Evolutionary conservation across 495 filamentous ascomycete species (phyloP), one percentile per base, ranked within the genome.

Genomic region (Penicillium diatomitis): DNA sequence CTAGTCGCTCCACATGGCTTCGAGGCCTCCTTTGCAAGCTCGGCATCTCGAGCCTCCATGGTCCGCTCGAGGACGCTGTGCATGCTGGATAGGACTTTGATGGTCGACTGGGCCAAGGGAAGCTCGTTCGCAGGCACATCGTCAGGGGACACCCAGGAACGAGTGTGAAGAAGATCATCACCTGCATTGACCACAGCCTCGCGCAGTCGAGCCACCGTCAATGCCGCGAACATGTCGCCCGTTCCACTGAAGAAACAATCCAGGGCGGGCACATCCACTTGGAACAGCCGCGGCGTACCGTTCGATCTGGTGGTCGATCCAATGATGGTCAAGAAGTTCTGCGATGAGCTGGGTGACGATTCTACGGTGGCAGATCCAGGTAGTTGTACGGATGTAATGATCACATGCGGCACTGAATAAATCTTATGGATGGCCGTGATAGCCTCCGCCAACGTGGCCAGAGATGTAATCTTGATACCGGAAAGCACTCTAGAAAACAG

Each of bases 201-300:
- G 53, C 91, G 82, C 47, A 98, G 79, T n/a, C 92, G 83, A 28
- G 87, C 87, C 2, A 95, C 78, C 43, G 83, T 91, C 46, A 96
- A 71, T 27, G 94, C 90, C 37, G 92, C 89, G 63, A 98, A 96
- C 90, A 98, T 96, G 70, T 98, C 92, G 9, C 92, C 92, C 2
- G 92, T 96, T 29, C 92, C 92, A 60, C 84, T 88, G 66, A 96
- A 98, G 74, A 88, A 94, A 65, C 86, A 86, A 58, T 95, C 85
- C 46, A 97, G 81, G 4, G 86, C 80, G 1, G 91, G 88, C 45
- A 96, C 83, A 46, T 86, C 78, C 61, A 97, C 78, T 50, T 83
- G 79, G 76, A 96, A 96, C 42, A 86, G 71, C 6, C 90, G 84
- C 1, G 90, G 79, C 27, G 70, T 72, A 41, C 75, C 72, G 58